Evolutionary conservation across 1,284 basidiomycete species (phyloP).

Genomic region (Cutaneotrichosporon sp.): DNA sequence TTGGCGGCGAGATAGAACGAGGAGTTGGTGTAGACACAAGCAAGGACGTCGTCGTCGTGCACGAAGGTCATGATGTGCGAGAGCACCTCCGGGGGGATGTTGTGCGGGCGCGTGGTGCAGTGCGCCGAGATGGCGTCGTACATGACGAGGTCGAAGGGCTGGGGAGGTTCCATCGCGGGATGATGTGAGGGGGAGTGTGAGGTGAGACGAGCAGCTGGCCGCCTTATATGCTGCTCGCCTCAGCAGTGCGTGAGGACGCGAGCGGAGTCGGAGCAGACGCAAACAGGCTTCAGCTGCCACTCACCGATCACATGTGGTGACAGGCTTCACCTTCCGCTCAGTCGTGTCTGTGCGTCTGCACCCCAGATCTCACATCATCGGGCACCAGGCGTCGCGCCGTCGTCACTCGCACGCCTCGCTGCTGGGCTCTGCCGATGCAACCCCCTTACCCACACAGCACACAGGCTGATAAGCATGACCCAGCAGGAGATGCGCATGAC

Average conservation of each 20-base stretch:
- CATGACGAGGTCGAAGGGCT: background rate
- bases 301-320: background rate
- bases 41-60: background rate
- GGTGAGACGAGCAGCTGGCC: background rate
- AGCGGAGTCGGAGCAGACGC: too few relatives aligned
- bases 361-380: background rate
- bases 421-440: too few relatives aligned
- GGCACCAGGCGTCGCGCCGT: background rate
- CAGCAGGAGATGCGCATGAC: too few relatives aligned
- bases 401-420: background rate
- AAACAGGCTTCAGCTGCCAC: background rate
- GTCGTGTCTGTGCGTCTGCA: background rate
- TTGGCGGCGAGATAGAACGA: constrained; percentile 6
- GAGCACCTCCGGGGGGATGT: background rate
- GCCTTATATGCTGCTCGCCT: background rate
- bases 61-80: background rate
- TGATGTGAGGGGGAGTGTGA: background rate
- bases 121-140: background rate
- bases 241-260: too few relatives aligned
- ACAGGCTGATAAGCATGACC: too few relatives aligned
- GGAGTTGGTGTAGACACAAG: constrained; percentile 5
- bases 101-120: background rate
- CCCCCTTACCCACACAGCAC: too few relatives aligned
- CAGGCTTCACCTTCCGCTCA: background rate
- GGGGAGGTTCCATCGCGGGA: background rate